Evolutionary conservation across 2,329 filamentous ascomycete genomes (phyloP), one percentile per base, ranked within the genome.

Genomic region (Fusarium hainanense): DNA sequence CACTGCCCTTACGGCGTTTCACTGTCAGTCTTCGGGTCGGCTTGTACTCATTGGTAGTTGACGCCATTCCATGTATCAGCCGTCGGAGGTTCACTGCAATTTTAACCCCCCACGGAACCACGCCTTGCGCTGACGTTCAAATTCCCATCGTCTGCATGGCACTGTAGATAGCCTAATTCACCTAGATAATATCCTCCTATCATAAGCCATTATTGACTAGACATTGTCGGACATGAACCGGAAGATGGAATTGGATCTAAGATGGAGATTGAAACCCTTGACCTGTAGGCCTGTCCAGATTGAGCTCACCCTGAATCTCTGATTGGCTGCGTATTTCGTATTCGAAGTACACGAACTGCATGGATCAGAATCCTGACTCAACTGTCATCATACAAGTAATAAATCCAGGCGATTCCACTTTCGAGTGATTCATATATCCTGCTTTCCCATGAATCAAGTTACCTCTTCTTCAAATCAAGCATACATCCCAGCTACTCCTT

Each of bases 251-350:
- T 2, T 7, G 34, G 34, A n/a, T n/a, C 10, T n/a, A 0, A 37
- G 10, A n/a, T 37, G 3, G 10, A 12, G 9, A n/a, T 7, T 37
- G 10, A 11, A n/a, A 37, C 18, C 18, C 5, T 37, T 37, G 9
- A 2, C 16, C 16, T 37, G 5, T n/a, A 14, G 9, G 13, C 20
- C 9, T 40, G 4, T 18, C 4, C 40, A 6, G 23, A 25, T 5
- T 30, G 54, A 27, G 18, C 18, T 16, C 13, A 60, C 32, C 7
- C 7, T 32, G 21, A 12, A 13, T 43, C 14, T 28, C 20, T 27
- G 16, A 62, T 63, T 63, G 57, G 60, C 3, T 23, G 8, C 60
- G 59, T 63, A 63, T 63, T 40, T 23, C 57, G 60, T 62, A 62
- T 54, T 11, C 7, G 23, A 20, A 10, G 18, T 18, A 14, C 59